Evolutionary conservation across 1,284 basidiomycete genomes (phyloP), one percentile per base, ranked within the genome.

Genomic region (Papiliotrema flavescens): DNA sequence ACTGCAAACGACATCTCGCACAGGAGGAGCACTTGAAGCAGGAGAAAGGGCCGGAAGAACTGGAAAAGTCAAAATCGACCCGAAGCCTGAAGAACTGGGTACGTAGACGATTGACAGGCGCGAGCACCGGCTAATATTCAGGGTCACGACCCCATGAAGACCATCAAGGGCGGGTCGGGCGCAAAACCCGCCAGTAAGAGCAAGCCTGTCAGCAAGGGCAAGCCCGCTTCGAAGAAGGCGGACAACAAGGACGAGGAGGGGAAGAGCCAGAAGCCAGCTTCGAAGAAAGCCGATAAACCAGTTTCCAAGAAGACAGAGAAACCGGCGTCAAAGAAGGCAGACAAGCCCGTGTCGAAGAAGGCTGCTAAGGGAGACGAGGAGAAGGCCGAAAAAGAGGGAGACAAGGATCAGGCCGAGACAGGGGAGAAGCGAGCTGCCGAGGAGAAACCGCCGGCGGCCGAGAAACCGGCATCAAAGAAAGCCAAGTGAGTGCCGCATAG

Each of bases 71-170:
- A n/a, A 75, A 76, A 54, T 67, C 63, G 26, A 75, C 71, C 0
- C 63, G 66, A 44, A 74, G 72, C 54, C 49, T 75, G 36, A 76
- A 73, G 65, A 74, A 74, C 56, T 74, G 71, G 71, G 70, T 70
- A 41, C 46, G 67, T 59, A 23, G 23, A 34, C 11, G 19, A 9
- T 3, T 19, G 34, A 40, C 14, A 35, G n/a, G 6, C 24, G 32
- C 24, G 15, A 24, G 34, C 17, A 39, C 51, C 41, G 48, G 40
- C 50, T 60, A 41, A 49, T 28, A 34, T 2, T 2, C 24, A 70
- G 69, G 71, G 71, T 11, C 70, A 72, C 53, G 71, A 74, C 47
- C 67, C 67, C 13, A 55, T 74, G 51, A 74, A 72, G 53, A 64
- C 64, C 4, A 24, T 65, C 1, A 48, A 53, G 53, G 45, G 51